phyloP scores from a whole-genome alignment of 768 basidiomycete genomes.

The Pisolithus microcarpus region DNA sequence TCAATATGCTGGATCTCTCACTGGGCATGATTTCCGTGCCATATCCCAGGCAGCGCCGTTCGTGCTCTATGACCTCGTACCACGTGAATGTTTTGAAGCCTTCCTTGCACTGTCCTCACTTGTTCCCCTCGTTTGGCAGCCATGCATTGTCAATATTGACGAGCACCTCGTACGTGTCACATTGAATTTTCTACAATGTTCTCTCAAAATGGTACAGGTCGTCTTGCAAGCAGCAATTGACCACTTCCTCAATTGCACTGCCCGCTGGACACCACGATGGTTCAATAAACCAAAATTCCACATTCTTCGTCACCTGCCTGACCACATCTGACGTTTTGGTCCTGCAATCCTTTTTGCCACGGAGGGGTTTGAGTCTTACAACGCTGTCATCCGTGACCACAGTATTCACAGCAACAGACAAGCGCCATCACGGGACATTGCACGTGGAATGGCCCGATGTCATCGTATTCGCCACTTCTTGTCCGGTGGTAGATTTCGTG shows the following conservation, averaged over 20 bases:
- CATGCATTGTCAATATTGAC: conserved; percentile 29
- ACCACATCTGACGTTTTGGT: conserved; percentile 26
- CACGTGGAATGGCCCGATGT: conserved; percentile 17
- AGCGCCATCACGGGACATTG: conserved; percentile 29
- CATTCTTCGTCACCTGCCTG: conserved; percentile 31
- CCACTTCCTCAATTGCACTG: conserved; percentile 29
- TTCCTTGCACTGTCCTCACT: no score
- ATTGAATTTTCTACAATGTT: background rate
- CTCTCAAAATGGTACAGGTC: conserved; percentile 7
- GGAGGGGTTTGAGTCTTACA: conserved; percentile 37
- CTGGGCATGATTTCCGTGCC: no score
- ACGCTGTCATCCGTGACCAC: conserved; percentile 26
- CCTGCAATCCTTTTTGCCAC: conserved; percentile 39
- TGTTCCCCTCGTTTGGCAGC: conserved; percentile 20
- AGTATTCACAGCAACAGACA: conserved; percentile 31
- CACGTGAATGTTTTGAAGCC: no score
- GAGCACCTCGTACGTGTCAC: conserved; percentile 25
- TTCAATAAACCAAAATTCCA: conserved; percentile 43
- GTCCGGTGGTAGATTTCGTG: conserved; percentile 11
- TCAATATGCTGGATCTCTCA: no score
- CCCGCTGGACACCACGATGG: conserved; percentile 24
- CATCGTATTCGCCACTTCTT: conserved; percentile 22
- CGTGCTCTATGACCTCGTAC: no score
- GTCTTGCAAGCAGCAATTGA: conserved; percentile 25
- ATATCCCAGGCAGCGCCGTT: no score